Base-by-base conservation (phyloP, 2,329 filamentous ascomycete species). In the Paraphoma sp. region DNA sequence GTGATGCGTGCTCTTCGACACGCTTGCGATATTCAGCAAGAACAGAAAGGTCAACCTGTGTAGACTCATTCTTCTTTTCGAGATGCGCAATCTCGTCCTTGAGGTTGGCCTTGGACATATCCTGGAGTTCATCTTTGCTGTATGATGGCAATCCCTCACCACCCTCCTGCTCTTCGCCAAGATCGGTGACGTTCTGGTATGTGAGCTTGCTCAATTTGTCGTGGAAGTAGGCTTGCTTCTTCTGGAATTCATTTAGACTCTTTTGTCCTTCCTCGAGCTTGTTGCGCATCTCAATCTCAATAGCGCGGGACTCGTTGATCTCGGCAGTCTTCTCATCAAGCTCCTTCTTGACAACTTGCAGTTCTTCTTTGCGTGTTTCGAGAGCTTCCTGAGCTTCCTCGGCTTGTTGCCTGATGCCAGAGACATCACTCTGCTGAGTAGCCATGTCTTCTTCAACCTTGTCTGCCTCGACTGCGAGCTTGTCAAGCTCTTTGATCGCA, bases 231-330 rank as follows among this genome's bases (percentile, higher is more conserved):
- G 84, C 85, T 41, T 91, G 84, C 57, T 91, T 88, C 78, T 91
- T 93, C 75, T 96, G 88, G 76, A 96, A 97, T 71, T 98, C 94
- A 0, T 81, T 78, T 12, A 98, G 84, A 9, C 89, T 86, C 79
- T 99, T 99, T 64, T 97, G 91, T 75, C 94, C 95, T 73, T 98
- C 94, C 72, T 98, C 95, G 1, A 99, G 88, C 80, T 96, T 96
- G 79, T 98, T 98, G 61, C 91, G 90, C 93, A 98, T 97, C 78
- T 99, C 95, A 59, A 99, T 97, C 76, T 99, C 95, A 3, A 89
- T 82, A 0, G 92, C 93, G 9, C 94, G 87, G 0, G 90, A 96
- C 71, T 92, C 90, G 71, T 98, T 97, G 54, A 98, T 84, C 73
- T 96, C 92, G 0, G 88, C 81, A 1, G 87, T 90, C 82, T 93